Evolutionary conservation across 768 basidiomycete genomes (phyloP), one percentile per base, ranked within the genome.

Genomic region (Amanita subjunquillea): DNA sequence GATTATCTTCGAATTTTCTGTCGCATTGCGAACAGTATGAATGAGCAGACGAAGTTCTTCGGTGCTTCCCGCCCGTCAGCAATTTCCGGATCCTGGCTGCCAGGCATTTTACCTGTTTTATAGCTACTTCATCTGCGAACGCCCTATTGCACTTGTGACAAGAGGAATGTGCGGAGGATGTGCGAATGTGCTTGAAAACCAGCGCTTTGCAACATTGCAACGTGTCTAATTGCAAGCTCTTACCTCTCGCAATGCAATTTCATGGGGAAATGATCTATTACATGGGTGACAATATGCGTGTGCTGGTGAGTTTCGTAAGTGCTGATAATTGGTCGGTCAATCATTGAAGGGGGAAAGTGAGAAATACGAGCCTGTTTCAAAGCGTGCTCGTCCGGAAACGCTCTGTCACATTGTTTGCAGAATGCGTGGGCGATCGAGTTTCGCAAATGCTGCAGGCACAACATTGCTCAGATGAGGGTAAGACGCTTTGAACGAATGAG

Each of bases 271-370:
- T n/a, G 25, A 10, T 25, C 3, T 40, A 17, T 41, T 17, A 13
- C 50, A 51, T 23, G 40, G 37, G 5, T 40, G 22, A 27, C 50
- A 51, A 41, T n/a, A 51, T 6, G 50, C 12, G 41, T 51, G 50
- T 8, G 39, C 41, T 13, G 50, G 29, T 29, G 39, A 40, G 38
- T 42, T 41, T 20, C 29, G 17, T 20, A 40, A 23, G 37, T 51
- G 50, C 50, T 51, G 12, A 45, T 29, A 45, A 17, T 22, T 10
- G 10, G 5, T 20, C 23, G 22, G 40, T 41, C 40, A 22, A 41
- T 9, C 5, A 23, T 9, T n/a, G 17, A 0, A 4, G 20, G 3
- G 8, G 23, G 10, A 40, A 50, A 12, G 0, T 17, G 39, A 40
- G 38, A 9, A 25, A 38, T 3, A 8, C 37, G 41, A 37, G 30